phyloP scores from a whole-genome alignment of 441 rosid species.

The Erysimum cheiri region DNA sequence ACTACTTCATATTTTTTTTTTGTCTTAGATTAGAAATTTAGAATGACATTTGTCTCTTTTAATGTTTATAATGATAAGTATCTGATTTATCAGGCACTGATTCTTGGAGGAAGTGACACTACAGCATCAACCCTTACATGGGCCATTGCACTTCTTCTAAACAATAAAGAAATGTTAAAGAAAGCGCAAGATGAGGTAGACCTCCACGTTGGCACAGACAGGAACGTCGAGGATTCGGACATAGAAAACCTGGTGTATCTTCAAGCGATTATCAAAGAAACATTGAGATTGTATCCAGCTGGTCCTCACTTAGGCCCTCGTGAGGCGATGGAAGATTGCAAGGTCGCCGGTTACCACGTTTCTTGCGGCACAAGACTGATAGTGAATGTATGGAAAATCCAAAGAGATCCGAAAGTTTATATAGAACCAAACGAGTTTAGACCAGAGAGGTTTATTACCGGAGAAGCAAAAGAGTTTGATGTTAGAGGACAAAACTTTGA shows the following conservation, averaged over 20 bases:
- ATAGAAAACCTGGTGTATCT: constrained; percentile 50
- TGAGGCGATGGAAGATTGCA: constrained; percentile 60
- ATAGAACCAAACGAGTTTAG: constrained; percentile 45
- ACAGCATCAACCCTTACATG: constrained; percentile 48
- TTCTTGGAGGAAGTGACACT: constrained; percentile 50
- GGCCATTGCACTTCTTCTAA: constrained; percentile 53
- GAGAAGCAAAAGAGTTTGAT: constrained; percentile 43
- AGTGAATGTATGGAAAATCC: constrained; percentile 55
- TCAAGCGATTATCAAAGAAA: constrained; percentile 63
- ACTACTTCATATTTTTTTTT: no score
- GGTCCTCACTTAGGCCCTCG: constrained; percentile 53
- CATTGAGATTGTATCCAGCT: constrained; percentile 62
- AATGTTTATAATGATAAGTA: no score
- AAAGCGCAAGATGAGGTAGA: constrained; percentile 63
- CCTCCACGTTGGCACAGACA: constrained; percentile 51
- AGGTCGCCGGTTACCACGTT: constrained; percentile 50
- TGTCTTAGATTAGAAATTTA: no score
- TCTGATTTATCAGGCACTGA: constrained; percentile 47
- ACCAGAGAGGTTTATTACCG: constrained; percentile 57
- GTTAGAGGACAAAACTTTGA: constrained; percentile 52
- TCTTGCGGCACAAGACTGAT: constrained; percentile 57
- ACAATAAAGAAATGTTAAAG: constrained; percentile 45
- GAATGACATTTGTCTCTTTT: no score
- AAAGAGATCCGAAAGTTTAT: constrained; percentile 57
- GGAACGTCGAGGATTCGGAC: constrained; percentile 57